Evolutionary conservation across 345 rosid genomes (phyloP).

Genomic region (Bretschneidera sinensis): DNA sequence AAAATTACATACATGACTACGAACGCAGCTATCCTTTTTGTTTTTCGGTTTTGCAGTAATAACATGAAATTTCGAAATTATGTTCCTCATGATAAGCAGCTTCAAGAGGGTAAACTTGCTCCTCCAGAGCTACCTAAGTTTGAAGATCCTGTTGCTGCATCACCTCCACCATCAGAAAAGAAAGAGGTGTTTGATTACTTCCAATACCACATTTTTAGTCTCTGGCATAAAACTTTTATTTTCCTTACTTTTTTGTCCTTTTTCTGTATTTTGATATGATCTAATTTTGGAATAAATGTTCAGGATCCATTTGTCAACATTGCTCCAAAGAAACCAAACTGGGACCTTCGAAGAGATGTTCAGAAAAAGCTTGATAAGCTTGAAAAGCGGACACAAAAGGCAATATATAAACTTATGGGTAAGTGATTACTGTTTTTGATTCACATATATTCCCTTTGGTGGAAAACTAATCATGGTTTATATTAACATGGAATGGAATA

Average conservation of each 20-base stretch:
- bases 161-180: constrained; percentile 56
- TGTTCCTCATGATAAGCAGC: constrained; percentile 90
- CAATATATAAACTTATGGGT: constrained; percentile 76
- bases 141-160: constrained; percentile 67
- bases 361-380: constrained; percentile 97
- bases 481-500: no score
- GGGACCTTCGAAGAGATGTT: constrained; percentile 92
- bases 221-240: no score
- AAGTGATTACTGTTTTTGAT: constrained; percentile 25
- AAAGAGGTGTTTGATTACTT: constrained; percentile 44
- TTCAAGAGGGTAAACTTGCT: constrained; percentile 80
- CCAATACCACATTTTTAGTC: constrained; percentile 4
- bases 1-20: no score
- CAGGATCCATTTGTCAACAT: constrained; percentile 93
- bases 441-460: not conserved
- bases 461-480: no score
- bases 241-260: not conserved
- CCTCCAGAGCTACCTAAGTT: constrained; percentile 88
- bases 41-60: not conserved
- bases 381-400: constrained; percentile 82
- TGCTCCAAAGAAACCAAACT: constrained; percentile 97
- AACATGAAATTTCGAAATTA: constrained; percentile 88
- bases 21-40: no score
- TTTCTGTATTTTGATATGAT: not conserved
- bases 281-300: constrained; percentile 1